Base-by-base conservation (phyloP, 2,329 filamentous ascomycete genomes). In the Albophoma yamanashiensis region DNA sequence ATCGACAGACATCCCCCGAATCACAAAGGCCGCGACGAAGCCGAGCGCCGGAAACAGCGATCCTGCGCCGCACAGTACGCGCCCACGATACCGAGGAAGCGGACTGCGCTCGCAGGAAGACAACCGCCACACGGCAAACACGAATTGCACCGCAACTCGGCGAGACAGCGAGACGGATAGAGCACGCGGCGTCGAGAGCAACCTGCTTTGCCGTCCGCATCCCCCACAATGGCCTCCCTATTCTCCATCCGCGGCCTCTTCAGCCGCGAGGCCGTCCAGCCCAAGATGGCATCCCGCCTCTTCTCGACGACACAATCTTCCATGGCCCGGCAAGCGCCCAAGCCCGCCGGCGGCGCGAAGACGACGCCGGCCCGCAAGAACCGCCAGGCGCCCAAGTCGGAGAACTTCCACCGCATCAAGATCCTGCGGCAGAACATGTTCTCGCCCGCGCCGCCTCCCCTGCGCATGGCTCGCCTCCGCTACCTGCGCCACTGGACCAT, bases 401-500 rank as follows among this genome's bases (percentile, higher is more conserved):
- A 73, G 56, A 75, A 75, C 61, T 76, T 74, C 66, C 64, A 66
- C n/a, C 75, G 77, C 64, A 75, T 82, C 67, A 64, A 70, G 57
- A 77, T 75, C 61, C 73, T 82, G 61, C 76, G 74, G 61, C 68
- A 74, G 58, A 78, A 79, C 63, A 78, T 80, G 72, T 79, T 79
- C 66, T 78, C 78, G 38, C 72, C 71, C n/a, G 77, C 79, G 0
- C 82, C 82, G 6, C 77, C 83, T 0, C 92, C 94, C 0, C 84
- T 99, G 65, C 89, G 91, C 68, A 92, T 97, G 83, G 91, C 86
- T 47, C 91, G 93, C 67, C 89, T 89, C 74, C 87, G 94, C 60
- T 84, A 86, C 75, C 86, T 99, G 64, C 90, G 94, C 55, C 94
- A 99, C 81, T 99, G 94, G 94, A 97, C 94, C 58, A 97, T 99